Base-by-base conservation (phyloP, 2,329 filamentous ascomycete species). In the Dactylonectria estremocensis region DNA sequence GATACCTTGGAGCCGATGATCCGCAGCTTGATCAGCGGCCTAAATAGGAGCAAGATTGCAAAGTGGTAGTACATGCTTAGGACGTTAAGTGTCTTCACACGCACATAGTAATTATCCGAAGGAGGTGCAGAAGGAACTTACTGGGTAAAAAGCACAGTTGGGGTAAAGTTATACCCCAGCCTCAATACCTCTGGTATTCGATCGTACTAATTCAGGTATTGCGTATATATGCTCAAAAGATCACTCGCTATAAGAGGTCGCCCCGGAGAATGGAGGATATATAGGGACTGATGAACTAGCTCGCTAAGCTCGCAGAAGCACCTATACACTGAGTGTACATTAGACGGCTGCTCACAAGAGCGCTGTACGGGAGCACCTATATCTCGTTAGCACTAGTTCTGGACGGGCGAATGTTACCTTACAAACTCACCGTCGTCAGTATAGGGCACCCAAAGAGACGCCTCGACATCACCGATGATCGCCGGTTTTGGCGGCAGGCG, bases 111-210 rank as follows among this genome's bases (percentile, higher is more conserved):
- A 13, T 50, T 18, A 13, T 20, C 13, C 9, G 13, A 46, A 49
- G 14, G n/a, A 14, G 3, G 1, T 14, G 4, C 10, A 16, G 10
- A 9, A n/a, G 5, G 16, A 28, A 74, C 92, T 84, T 83, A 94
- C 92, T 94, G 92, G 45, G 92, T 87, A 68, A 93, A 91, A 18
- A 95, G 81, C 45, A 94, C 91, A 54, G 93, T 90, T 11, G 92
- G 91, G 3, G 91, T 91, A 58, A 92, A 92, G 71, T 91, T 92
- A 67, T 91, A 87, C 2, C 90, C 89, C 3, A 94, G 79, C 22
- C 87, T 84, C 55, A 94, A 82, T 2, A 89, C 86, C 66, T 89
- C 85, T 0, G 92, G 92, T 66, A 94, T 87, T 28, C 82, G 84
- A 64, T 89, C 88, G 76, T 93, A 93, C 92, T 92, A 95, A 57